A percentile compares a stretch with the other conserved stretches of the same genome.
These are phyloP conservation scores for Neofusicoccum cordaticola DNA, from an alignment of 2,329 filamentous ascomycete species.

Conservation along the genomic window DNA sequence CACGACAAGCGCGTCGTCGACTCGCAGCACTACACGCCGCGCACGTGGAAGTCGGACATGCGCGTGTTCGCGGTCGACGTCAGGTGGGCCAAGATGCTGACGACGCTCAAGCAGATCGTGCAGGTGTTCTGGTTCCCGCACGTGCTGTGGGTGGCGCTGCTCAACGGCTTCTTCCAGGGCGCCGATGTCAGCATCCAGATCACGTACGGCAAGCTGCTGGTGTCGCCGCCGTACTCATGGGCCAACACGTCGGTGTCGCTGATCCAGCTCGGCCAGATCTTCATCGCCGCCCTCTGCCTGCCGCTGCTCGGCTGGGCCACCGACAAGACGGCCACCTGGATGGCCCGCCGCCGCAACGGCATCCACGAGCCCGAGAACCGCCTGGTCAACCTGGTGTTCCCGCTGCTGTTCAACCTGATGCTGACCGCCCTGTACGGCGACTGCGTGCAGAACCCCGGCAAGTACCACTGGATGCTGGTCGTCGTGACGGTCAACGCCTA, in stretches of 20 bases:
- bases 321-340: constrained; percentile 33
- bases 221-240: constrained; percentile 25
- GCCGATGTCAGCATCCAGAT: constrained; percentile 26
- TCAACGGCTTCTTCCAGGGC: constrained; percentile 20
- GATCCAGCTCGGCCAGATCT: constrained; percentile 29
- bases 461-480: constrained; percentile 18
- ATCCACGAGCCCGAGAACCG: constrained; percentile 41
- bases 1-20: constrained; percentile 16
- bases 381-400: constrained; percentile 38
- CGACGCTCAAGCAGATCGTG: constrained; percentile 18
- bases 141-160: constrained; percentile 25
- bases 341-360: constrained; percentile 33
- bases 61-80: constrained; percentile 16
- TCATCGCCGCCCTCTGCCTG: constrained; percentile 29
- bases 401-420: constrained; percentile 33
- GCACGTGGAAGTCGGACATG: constrained; percentile 13
- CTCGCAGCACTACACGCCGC: not conserved
- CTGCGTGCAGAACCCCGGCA: constrained; percentile 16
- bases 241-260: constrained; percentile 21
- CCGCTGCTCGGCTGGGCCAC: constrained; percentile 27
- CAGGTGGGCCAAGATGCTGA: constrained; percentile 10
- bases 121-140: constrained; percentile 25
- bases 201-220: constrained; percentile 23
- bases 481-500: constrained; percentile 19
- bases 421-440: constrained; percentile 23